Conservation (phyloP, 192 early-diverging fungal genomes). For the Podila epigama region DNA sequence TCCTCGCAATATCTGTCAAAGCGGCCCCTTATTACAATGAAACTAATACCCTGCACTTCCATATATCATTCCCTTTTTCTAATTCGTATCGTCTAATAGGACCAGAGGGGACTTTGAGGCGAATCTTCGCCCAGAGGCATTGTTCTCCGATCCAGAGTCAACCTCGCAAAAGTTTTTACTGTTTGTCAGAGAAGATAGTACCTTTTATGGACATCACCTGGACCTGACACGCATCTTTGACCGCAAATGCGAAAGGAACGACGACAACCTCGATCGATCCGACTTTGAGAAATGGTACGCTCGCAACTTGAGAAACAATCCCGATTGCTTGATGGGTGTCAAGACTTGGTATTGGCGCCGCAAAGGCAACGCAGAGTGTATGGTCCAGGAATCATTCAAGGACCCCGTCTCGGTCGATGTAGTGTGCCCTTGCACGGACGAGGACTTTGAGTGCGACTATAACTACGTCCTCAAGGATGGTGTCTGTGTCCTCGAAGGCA, state of each 20-base stretch:
- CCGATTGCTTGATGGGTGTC: slow-evolving; percentile 87
- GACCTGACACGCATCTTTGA: slow-evolving; percentile 70
- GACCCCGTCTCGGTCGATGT: slow-evolving; percentile 62
- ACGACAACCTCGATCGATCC: slow-evolving; percentile 57
- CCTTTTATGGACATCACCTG: slow-evolving; percentile 64
- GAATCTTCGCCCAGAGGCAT: slow-evolving; percentile 63
- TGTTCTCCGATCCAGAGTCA: slow-evolving; percentile 84
- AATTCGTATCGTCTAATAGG: slow-evolving; percentile 33
- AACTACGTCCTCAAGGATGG: slow-evolving; percentile 71
- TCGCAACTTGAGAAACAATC: slow-evolving; percentile 54
- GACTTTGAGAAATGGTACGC: slow-evolving; percentile 85
- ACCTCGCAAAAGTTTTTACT: slow-evolving; percentile 78
- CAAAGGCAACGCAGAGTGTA: slow-evolving; percentile 80
- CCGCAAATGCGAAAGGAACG: slow-evolving; percentile 72
- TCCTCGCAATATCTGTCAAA: too few relatives aligned
- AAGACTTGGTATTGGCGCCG: slow-evolving; percentile 74
- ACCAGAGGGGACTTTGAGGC: slow-evolving; percentile 52
- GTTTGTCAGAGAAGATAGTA: slow-evolving; percentile 22
- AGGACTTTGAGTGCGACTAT: slow-evolving; percentile 96
- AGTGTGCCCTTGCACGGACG: slow-evolving; percentile 77
- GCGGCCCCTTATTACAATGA: too few relatives aligned
- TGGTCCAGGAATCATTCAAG: slow-evolving; percentile 67
- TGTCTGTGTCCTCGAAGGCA: slow-evolving; percentile 67
- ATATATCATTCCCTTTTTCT: neutral
- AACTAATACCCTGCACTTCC: too few relatives aligned